These are phyloP conservation scores for Psilocybe cubensis DNA, from an alignment of 768 basidiomycete species.

Conservation along the genomic window DNA sequence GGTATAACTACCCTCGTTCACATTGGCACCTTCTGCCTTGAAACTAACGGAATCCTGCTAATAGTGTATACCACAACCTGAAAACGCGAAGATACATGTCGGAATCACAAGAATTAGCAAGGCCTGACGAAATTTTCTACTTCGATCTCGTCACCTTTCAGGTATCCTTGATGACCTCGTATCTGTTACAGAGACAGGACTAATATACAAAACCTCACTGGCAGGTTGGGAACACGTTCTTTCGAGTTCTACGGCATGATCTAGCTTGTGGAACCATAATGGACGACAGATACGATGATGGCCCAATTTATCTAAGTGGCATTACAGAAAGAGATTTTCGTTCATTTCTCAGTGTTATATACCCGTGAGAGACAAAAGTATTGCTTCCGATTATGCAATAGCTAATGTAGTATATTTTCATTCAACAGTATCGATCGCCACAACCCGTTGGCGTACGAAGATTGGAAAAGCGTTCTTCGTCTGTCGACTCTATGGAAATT, in stretches of 20 bases:
- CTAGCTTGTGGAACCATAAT: slow-evolving; percentile 9
- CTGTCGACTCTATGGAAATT: not conserved
- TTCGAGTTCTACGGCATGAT: not conserved
- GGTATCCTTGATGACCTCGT: not conserved
- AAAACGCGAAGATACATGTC: no score
- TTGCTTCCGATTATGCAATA: not conserved
- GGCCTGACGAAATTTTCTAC: no score
- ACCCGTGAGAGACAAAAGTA: not conserved
- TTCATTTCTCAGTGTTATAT: not conserved
- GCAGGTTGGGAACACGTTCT: slow-evolving; percentile 12
- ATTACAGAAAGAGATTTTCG: not conserved
- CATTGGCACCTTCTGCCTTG: no score
- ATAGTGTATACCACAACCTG: no score
- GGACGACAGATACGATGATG: no score
- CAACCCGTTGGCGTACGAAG: not conserved
- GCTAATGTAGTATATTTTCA: not conserved
- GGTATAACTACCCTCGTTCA: no score
- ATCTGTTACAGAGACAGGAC: not conserved
- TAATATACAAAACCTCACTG: not conserved
- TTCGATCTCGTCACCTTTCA: not conserved
- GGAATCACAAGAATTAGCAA: no score
- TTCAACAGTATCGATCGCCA: not conserved
- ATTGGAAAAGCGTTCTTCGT: not conserved
- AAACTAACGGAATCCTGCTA: no score
- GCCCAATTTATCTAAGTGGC: not conserved